Percentiles rank a stretch among this genome's conserved stretches.
Conservation (phyloP, 176 grass and related monocot genomes). For the Oropetium thomaeum region DNA sequence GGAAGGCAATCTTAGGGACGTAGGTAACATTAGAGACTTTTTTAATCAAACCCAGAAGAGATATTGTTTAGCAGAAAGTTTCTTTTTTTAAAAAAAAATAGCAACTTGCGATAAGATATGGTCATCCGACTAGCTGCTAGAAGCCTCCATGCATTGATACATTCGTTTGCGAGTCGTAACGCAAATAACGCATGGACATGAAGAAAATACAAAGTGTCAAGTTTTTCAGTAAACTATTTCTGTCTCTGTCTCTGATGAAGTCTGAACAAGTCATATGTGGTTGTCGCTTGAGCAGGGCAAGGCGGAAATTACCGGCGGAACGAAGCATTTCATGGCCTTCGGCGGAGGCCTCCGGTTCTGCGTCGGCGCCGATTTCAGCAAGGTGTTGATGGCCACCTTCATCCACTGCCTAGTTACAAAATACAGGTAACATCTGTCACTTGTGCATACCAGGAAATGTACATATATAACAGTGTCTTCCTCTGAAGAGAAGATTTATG, state of each 20-base stretch:
- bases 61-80: too few relatives aligned
- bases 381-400: conserved; percentile 73
- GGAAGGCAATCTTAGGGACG: background rate
- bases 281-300: conserved; percentile 41
- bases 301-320: conserved; percentile 48
- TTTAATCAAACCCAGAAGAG: too few relatives aligned
- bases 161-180: background rate
- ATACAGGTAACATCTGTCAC: conserved; percentile 51
- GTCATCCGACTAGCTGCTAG: background rate
- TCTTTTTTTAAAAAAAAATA: background rate
- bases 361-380: conserved; percentile 67
- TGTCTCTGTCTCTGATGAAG: background rate
- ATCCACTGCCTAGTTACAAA: conserved; percentile 77
- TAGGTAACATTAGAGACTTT: background rate
- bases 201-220: background rate
- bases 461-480: background rate
- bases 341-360: conserved; percentile 73
- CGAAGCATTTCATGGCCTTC: conserved; percentile 78
- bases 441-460: background rate
- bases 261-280: background rate
- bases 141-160: conserved; percentile 29
- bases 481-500: background rate
- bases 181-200: background rate
- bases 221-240: background rate
- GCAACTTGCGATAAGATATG: conserved; percentile 19